Evolutionary conservation across 768 basidiomycete species (phyloP).

Genomic region (Botryobasidium botryosum): DNA sequence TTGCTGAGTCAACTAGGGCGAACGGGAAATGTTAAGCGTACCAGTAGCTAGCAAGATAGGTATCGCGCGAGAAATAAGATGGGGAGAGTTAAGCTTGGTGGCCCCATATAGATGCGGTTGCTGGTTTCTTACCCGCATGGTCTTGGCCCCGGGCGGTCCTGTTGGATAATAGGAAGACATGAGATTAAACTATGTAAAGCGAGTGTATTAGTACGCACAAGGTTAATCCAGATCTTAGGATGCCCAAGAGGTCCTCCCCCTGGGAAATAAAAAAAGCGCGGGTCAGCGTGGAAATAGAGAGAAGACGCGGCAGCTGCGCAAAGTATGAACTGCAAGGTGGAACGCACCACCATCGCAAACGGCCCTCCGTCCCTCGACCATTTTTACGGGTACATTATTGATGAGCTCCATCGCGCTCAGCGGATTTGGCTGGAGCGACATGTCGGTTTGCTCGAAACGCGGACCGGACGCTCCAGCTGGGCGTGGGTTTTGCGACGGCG

Average conservation of each 20-base stretch:
- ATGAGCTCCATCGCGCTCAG: slow-evolving; percentile 85
- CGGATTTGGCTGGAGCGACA: slow-evolving; percentile 79
- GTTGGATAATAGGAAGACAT: slow-evolving; percentile 3
- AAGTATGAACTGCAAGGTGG: background rate
- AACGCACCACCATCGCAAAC: slow-evolving; percentile 88
- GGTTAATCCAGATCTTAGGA: slow-evolving; percentile 90
- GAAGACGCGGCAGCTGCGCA: background rate
- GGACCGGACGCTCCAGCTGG: slow-evolving; percentile 43
- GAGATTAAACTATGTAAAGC: background rate
- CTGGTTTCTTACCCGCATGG: slow-evolving; percentile 63
- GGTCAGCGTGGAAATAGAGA: background rate
- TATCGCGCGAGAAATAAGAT: background rate
- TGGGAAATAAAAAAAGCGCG: slow-evolving; percentile 18
- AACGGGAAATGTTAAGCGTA: slow-evolving; percentile 12
- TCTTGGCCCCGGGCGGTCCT: slow-evolving; percentile 81
- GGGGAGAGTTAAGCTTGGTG: background rate
- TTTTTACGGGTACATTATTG: slow-evolving; percentile 63
- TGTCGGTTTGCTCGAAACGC: slow-evolving; percentile 81
- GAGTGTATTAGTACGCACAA: slow-evolving; percentile 36
- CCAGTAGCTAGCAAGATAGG: slow-evolving; percentile 20
- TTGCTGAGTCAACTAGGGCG: background rate
- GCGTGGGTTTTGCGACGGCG: slow-evolving; percentile 60
- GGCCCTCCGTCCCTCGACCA: slow-evolving; percentile 70
- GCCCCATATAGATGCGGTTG: background rate
- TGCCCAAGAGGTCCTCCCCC: slow-evolving; percentile 92